phyloP scores from a whole-genome alignment of 1,284 basidiomycete species.

The Bondarzewia mesenterica region DNA sequence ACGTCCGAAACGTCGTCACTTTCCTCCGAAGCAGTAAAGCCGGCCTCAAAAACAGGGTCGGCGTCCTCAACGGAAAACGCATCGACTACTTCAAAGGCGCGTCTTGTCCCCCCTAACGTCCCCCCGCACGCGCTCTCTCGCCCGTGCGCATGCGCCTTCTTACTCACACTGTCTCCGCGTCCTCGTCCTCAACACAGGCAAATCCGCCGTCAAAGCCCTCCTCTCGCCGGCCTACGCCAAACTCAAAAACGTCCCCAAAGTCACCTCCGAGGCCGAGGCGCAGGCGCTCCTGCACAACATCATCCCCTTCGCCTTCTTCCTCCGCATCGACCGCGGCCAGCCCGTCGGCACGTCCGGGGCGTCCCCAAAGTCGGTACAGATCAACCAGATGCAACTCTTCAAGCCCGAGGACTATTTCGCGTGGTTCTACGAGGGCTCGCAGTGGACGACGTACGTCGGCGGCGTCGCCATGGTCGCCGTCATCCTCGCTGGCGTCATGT shows the following conservation, averaged over 20 bases:
- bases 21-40: conserved; percentile 82
- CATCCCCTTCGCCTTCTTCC: conserved; percentile 84
- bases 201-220: conserved; percentile 86
- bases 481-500: conserved; percentile 98
- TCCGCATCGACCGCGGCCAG: conserved; percentile 77
- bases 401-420: conserved; percentile 79
- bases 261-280: conserved; percentile 77
- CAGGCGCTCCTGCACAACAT: conserved; percentile 59
- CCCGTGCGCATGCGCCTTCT: neutral
- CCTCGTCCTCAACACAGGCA: conserved; percentile 45
- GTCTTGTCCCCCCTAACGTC: conserved; percentile 16
- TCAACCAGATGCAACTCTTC: conserved; percentile 82
- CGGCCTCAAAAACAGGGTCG: conserved; percentile 85
- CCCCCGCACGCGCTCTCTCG: neutral
- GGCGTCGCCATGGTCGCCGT: conserved; percentile 88
- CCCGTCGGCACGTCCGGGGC: conserved; percentile 54
- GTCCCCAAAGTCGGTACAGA: conserved; percentile 73
- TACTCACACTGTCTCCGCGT: neutral
- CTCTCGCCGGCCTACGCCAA: conserved; percentile 89
- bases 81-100: conserved; percentile 97
- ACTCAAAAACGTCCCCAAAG: conserved; percentile 75
- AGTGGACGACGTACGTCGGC: conserved; percentile 90
- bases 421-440: conserved; percentile 96
- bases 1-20: conserved; percentile 73
- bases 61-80: conserved; percentile 90